Base-by-base conservation (phyloP, 208 protist genomes). In the Trypanosomatidae sp. region DNA sequence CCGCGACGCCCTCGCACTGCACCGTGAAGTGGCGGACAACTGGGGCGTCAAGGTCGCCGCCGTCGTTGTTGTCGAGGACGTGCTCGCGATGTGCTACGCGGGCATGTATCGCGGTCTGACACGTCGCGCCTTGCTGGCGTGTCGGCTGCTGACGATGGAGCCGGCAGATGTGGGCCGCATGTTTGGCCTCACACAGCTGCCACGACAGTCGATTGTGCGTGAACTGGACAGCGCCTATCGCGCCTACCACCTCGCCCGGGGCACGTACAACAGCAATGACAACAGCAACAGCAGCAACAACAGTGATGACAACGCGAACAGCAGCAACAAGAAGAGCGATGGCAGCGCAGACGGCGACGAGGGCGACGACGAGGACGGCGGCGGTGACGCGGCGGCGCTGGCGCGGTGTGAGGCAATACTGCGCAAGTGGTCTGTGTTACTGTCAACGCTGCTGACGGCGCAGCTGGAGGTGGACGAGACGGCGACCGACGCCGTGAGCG, bases 151-250 rank as follows among this genome's bases (percentile, higher is more conserved):
- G 25, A 82, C 71, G 15, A 88, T 91, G 76, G 70, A 85, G 39
- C 71, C 78, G 20, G 59, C 63, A 16, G 86, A 94, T 43, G 63
- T 94, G n/a, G 73, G 56, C 15, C 72, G 77, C 2, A 54, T 57
- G 4, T 88, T 94, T 38, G 33, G 56, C 15, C 23, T 49, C 28
- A 67, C 49, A 25, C 40, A 60, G 33, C 55, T 66, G 44, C 82
- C 77, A 4, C 49, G 47, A 28, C 40, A 67, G 32, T 73, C 71
- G 15, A 65, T 91, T 44, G 50, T 61, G 0, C 77, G 79, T 13
- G 85, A 94, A 47, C 50, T 94, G 27, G 49, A 59, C 22, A 88
- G 80, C 44, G 72, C 72, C 32, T 79, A 85, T 24, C 85, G 81
- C 27, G 47, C 66, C 53, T n/a, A 43, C 52, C 24, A 54, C 23